Base-by-base conservation (phyloP, 73 alveolate genomes). In the Tetrahymena elliotti region DNA sequence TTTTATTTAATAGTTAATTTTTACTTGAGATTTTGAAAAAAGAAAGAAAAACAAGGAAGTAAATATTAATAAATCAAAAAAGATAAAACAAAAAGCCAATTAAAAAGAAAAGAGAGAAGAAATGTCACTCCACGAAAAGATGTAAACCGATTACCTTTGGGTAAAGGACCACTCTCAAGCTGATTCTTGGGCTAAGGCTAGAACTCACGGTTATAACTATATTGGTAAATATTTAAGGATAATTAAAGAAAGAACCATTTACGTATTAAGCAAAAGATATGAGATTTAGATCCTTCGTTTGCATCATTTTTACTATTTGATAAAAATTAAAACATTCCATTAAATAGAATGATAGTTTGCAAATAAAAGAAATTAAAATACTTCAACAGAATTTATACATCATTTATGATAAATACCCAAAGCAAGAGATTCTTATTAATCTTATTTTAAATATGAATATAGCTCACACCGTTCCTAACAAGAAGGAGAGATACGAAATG, bases 401-500 rank as follows among this genome's bases (percentile, higher is more conserved):
- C 82, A 47, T 47, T 47, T 47, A 47, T 47, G 82, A 47, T 13
- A 4, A 27, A 5, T 18, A 47, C 20, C 20, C 13, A 18, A 47
- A 27, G 20, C 27, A 47, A 47, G 20, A 47, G 82, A 8, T 47
- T 47, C 31, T 47, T 47, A 47, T 31, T 68, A 68, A 68, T 10
- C 2, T 68, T 68, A 11, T 68, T 68, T 68, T 68, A 68, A 27
- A 68, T 68, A 68, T 68, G 38, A 68, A 68, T 68, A 68, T 27
- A 68, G 88, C 88, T 68, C 88, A 68, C 38, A 68, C 38, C 34
- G 96, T 94, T 33, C 96, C 96, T 35, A 94, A 94, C 83, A 94
- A 94, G 96, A 94, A 94, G 93, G 96, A 94, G 52, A 84, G 96
- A 94, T 94, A 84, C 93, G 96, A 94, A 31, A 94, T 94, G 96